phyloP scores from a whole-genome alignment of 768 basidiomycete genomes.

The Naganishia friedmannii region DNA sequence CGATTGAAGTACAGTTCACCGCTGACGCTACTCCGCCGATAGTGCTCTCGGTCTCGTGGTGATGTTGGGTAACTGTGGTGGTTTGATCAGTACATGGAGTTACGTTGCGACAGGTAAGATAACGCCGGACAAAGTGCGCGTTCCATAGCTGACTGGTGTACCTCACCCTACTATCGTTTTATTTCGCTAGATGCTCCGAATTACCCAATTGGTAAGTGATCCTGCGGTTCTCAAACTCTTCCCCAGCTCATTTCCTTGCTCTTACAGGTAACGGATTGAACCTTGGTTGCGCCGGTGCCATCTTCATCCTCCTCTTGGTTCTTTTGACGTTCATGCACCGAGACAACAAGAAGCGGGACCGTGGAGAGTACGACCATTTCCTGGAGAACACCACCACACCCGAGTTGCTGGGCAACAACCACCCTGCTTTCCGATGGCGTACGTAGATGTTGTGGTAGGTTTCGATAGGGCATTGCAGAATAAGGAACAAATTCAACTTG shows the following conservation, averaged over 20 bases:
- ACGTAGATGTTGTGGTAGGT: neutral
- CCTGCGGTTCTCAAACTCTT: neutral
- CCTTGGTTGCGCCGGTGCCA: slow-evolving; percentile 17
- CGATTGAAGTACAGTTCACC: neutral
- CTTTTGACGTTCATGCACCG: slow-evolving; percentile 26
- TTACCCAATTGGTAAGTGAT: slow-evolving; percentile 15
- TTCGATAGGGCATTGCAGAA: neutral
- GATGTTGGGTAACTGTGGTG: slow-evolving; percentile 35
- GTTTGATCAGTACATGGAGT: slow-evolving; percentile 31
- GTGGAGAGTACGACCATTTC: slow-evolving; percentile 26
- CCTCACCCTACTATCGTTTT: neutral
- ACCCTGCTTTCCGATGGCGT: slow-evolving; percentile 31
- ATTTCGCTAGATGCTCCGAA: slow-evolving; percentile 19
- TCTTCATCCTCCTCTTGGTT: slow-evolving; percentile 11
- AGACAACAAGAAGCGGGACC: slow-evolving; percentile 28
- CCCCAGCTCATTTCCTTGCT: neutral
- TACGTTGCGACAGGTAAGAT: slow-evolving; percentile 17
- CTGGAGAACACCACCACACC: slow-evolving; percentile 7
- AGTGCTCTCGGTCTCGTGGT: slow-evolving; percentile 35
- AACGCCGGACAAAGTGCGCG: neutral
- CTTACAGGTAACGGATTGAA: slow-evolving; percentile 26
- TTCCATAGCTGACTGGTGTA: neutral
- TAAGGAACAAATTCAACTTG: slow-evolving; percentile 23
- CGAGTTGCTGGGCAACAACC: slow-evolving; percentile 27
- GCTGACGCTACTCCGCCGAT: neutral